Conservation (phyloP, 2,329 filamentous ascomycete genomes). For the Talaromyces verruculosus region DNA sequence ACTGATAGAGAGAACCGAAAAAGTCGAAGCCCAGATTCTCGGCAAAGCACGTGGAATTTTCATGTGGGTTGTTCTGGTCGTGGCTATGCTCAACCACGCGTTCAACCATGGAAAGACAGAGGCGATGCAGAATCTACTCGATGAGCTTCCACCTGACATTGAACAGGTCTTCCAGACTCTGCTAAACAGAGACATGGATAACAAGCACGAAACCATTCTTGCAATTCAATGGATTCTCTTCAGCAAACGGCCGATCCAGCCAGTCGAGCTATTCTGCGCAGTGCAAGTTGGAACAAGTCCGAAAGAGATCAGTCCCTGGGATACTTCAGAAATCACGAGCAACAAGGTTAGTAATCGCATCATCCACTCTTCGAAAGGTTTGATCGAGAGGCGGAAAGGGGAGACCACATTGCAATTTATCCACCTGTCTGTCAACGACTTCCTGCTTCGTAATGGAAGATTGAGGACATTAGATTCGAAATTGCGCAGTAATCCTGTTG, state of each 20-base stretch:
- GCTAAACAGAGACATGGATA: not conserved
- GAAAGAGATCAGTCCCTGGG: not conserved
- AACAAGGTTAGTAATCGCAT: not conserved
- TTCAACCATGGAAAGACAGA: slow-evolving; percentile 29
- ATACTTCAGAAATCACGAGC: not conserved
- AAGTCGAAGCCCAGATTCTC: not conserved
- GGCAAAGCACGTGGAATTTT: slow-evolving; percentile 40
- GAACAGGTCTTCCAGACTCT: not conserved
- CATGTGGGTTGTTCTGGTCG: slow-evolving; percentile 46
- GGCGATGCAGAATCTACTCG: slow-evolving; percentile 31
- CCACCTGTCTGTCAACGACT: not conserved
- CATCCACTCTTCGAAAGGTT: not conserved
- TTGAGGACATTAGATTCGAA: not conserved
- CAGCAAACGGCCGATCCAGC: not conserved
- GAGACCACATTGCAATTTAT: not conserved
- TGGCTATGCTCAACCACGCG: slow-evolving; percentile 42
- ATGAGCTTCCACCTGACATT: not conserved
- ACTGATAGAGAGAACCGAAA: not conserved
- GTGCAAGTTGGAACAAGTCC: slow-evolving; percentile 23
- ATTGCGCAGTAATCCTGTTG: not conserved
- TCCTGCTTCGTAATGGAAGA: not conserved
- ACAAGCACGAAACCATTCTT: not conserved
- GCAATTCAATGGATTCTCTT: not conserved
- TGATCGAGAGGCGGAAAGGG: not conserved
- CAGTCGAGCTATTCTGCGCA: not conserved